phyloP scores from a whole-genome alignment of 2,329 filamentous ascomycete species.

The Daldinia sp. region DNA sequence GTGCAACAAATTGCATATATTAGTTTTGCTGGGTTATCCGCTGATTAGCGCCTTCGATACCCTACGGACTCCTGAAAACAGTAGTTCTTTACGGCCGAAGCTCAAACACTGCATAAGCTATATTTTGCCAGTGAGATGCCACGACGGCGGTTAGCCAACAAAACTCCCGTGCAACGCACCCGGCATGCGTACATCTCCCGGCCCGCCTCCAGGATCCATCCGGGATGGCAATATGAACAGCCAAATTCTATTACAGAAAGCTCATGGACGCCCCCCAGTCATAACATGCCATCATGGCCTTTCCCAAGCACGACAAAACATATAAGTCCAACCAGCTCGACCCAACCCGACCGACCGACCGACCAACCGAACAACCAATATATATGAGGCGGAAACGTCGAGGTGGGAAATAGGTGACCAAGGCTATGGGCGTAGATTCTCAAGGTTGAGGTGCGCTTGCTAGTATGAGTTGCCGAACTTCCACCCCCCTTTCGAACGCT shows the following conservation, averaged over 20 bases:
- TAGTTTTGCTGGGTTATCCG: constrained; percentile 33
- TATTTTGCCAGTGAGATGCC: constrained; percentile 38
- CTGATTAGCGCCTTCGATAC: constrained; percentile 7
- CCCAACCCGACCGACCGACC: constrained; percentile 12
- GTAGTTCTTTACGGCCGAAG: constrained; percentile 22
- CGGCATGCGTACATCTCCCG: constrained; percentile 12
- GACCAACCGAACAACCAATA: constrained; percentile 19
- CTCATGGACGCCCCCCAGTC: constrained; percentile 34
- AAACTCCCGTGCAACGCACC: constrained; percentile 33
- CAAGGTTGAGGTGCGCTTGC: constrained; percentile 20
- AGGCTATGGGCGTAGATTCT: constrained; percentile 8
- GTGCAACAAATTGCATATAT: constrained; percentile 40
- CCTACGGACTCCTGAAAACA: constrained; percentile 17
- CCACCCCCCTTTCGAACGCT: constrained; percentile 30
- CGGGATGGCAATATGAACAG: constrained; percentile 35
- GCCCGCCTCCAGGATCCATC: constrained; percentile 32
- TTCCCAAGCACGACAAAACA: constrained; percentile 35
- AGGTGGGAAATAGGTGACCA: constrained; percentile 18
- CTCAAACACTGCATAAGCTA: constrained; percentile 30
- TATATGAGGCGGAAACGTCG: constrained; percentile 23
- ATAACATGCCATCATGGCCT: constrained; percentile 35
- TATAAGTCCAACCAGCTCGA: constrained; percentile 36
- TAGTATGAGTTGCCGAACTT: constrained; percentile 28
- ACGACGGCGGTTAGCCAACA: constrained; percentile 30
- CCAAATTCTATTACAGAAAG: constrained; percentile 44